Percentiles rank a stretch among this genome's conserved stretches.
These are phyloP conservation scores for Aureobasidium vineae DNA, from an alignment of 2,329 filamentous ascomycete genomes.

Conservation along the genomic window DNA sequence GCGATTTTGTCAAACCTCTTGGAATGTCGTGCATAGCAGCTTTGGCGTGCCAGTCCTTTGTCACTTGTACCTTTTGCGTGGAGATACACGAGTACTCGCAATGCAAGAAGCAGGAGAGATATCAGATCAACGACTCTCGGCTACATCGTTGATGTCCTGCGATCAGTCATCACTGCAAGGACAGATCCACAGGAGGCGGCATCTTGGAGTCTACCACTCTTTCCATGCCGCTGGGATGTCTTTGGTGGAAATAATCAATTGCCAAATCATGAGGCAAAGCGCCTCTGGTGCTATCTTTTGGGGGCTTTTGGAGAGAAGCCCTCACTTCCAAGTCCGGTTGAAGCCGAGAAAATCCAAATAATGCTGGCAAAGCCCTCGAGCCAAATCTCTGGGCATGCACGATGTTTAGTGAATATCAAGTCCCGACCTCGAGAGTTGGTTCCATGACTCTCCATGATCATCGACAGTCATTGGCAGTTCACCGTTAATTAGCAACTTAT, in stretches of 20 bases:
- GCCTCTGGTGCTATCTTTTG: neutral
- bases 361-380: neutral
- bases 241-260: neutral
- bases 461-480: neutral
- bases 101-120: slow-evolving; percentile 2
- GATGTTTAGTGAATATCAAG: neutral
- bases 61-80: neutral
- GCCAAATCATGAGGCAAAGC: neutral
- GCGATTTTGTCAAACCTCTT: no score
- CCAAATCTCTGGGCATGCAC: neutral
- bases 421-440: neutral
- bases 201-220: neutral
- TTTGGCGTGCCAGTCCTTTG: slow-evolving; percentile 1
- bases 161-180: neutral
- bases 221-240: neutral
- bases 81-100: no score
- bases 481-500: neutral
- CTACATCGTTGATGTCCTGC: neutral
- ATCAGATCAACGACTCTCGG: neutral
- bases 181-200: neutral
- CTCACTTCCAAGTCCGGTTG: neutral
- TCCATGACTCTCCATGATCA: neutral
- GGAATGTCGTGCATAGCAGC: neutral
- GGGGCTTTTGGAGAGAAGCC: neutral
- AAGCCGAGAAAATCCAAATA: neutral